Percentiles rank a stretch among this genome's conserved stretches.
These are phyloP conservation scores for Micractinium sp. DNA, from an alignment of 139 green algal species.

Conservation along the genomic window DNA sequence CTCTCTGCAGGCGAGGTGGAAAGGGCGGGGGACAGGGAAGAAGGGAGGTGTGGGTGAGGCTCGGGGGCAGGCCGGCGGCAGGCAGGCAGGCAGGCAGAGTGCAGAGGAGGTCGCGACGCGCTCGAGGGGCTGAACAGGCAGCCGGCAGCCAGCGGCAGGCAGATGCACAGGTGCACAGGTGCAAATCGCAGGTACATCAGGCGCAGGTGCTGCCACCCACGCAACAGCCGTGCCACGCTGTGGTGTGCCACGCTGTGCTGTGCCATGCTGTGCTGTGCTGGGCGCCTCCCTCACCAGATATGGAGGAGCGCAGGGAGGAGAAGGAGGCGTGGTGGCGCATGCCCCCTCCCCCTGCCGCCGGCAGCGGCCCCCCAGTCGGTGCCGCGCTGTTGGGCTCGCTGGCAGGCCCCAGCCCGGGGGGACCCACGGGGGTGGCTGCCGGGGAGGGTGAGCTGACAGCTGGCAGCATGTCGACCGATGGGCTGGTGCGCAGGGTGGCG, in stretches of 20 bases:
- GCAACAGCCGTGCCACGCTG: not conserved
- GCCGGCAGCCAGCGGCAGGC: not conserved
- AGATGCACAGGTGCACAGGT: not conserved
- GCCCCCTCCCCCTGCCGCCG: slow-evolving; percentile 5
- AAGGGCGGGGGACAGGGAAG: not conserved
- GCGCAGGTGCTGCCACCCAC: not conserved
- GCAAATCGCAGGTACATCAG: not conserved
- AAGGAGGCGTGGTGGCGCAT: slow-evolving; percentile 31
- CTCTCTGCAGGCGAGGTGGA: slow-evolving; percentile 3
- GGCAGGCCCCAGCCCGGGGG: too few species aligned
- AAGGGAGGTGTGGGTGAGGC: not conserved
- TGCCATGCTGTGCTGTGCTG: too few species aligned
- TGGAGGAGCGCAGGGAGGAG: slow-evolving; percentile 30
- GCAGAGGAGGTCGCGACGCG: not conserved
- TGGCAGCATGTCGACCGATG: not conserved
- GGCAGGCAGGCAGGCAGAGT: not conserved
- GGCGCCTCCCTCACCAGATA: slow-evolving; percentile 13
- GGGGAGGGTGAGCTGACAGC: not conserved
- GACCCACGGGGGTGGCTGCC: not conserved
- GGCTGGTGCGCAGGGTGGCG: not conserved
- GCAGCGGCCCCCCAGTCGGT: not conserved
- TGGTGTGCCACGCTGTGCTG: not conserved
- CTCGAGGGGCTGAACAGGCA: not conserved
- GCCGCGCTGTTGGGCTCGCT: not conserved
- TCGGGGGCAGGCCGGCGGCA: not conserved